Evolutionary conservation across 2,329 filamentous ascomycete species (phyloP).

Genomic region (Ophiocordyceps unilateralis): DNA sequence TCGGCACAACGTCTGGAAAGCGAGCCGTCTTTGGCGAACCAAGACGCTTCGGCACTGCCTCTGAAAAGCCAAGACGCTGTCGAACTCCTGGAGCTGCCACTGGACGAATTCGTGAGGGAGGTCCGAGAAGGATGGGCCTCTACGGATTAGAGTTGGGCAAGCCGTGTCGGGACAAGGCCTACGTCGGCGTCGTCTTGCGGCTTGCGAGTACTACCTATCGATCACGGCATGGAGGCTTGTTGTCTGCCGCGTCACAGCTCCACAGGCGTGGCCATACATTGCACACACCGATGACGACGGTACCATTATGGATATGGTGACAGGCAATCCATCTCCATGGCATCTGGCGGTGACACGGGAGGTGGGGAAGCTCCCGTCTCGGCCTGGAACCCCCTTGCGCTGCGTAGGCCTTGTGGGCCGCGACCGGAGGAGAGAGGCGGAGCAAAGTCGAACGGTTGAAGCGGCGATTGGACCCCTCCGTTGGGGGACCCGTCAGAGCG

Average conservation of each 20-base stretch:
- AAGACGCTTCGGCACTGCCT: background rate
- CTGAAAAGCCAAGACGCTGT: background rate
- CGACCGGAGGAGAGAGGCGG: background rate
- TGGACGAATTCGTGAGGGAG: conserved; percentile 1
- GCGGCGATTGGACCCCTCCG: too few species aligned
- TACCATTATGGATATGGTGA: too few species aligned
- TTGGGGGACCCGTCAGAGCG: too few species aligned
- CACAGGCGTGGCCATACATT: too few species aligned
- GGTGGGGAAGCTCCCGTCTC: background rate
- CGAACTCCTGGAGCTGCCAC: conserved; percentile 1
- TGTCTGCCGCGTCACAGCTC: too few species aligned
- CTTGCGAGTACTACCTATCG: too few species aligned
- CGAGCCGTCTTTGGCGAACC: too few species aligned
- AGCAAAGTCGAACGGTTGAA: too few species aligned
- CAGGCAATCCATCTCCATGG: too few species aligned
- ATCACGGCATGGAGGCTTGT: too few species aligned
- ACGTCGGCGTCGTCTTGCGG: background rate
- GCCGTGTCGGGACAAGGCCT: too few species aligned
- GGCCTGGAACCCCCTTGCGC: background rate
- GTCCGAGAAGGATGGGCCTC: background rate
- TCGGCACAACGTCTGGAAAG: background rate
- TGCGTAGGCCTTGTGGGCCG: background rate
- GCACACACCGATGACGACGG: too few species aligned
- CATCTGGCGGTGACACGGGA: background rate
- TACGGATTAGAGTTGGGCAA: background rate